phyloP scores from a whole-genome alignment of 441 rosid species.

The Theobroma grandiflorum region DNA sequence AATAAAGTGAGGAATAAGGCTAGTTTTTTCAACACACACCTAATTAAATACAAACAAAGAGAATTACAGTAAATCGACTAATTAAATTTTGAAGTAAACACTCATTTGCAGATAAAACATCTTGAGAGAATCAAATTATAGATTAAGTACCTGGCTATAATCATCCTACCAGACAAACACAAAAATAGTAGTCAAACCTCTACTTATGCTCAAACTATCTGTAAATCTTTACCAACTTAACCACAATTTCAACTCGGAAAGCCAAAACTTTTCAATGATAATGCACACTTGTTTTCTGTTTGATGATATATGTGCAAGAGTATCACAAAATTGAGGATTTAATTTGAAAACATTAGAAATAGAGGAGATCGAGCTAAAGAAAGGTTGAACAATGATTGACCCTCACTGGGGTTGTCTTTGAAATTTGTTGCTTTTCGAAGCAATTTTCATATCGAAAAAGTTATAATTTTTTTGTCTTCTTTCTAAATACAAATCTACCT shows the following conservation, averaged over 20 bases:
- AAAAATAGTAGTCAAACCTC: background rate
- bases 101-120: background rate
- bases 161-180: background rate
- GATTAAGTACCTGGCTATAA: background rate
- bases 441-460: too few species aligned
- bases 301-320: background rate
- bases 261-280: background rate
- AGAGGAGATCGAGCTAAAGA: background rate
- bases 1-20: too few species aligned
- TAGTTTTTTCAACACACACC: too few species aligned
- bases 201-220: background rate
- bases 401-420: background rate
- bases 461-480: background rate
- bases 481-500: background rate
- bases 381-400: background rate
- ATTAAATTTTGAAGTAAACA: background rate
- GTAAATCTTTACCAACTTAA: background rate
- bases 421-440: background rate
- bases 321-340: background rate
- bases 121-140: background rate
- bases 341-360: background rate
- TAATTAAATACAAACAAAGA: background rate
- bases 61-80: background rate
- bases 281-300: background rate
- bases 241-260: conserved; percentile 6